These are phyloP conservation scores for Ustilago xerochloae DNA, from an alignment of 1,284 basidiomycete genomes.

Conservation along the genomic window DNA sequence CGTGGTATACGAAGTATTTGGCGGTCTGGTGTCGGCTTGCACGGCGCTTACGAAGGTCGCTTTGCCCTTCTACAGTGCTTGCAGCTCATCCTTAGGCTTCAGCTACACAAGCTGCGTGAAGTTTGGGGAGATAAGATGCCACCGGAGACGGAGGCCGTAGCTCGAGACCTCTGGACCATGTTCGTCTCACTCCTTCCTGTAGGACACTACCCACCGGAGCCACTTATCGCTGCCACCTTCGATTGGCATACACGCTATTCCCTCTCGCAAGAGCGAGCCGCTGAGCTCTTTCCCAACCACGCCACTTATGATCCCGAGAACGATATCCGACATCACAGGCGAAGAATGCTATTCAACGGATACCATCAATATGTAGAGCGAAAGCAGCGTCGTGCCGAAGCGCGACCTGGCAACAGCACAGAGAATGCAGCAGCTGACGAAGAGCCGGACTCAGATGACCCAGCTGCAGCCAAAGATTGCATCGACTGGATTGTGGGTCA, in stretches of 20 bases:
- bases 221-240: slow-evolving; percentile 47
- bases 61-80: slow-evolving; percentile 53
- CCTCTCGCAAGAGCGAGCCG: slow-evolving; percentile 29
- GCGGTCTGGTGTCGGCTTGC: slow-evolving; percentile 36
- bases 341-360: slow-evolving; percentile 34
- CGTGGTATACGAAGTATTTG: slow-evolving; percentile 32
- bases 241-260: slow-evolving; percentile 47
- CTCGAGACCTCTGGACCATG: slow-evolving; percentile 61
- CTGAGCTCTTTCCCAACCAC: slow-evolving; percentile 36
- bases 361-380: slow-evolving; percentile 26
- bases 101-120: slow-evolving; percentile 45
- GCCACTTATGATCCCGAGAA: slow-evolving; percentile 32
- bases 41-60: slow-evolving; percentile 36
- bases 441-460: slow-evolving; percentile 24
- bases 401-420: neutral
- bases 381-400: neutral
- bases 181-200: slow-evolving; percentile 44
- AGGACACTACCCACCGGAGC: slow-evolving; percentile 44
- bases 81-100: slow-evolving; percentile 56
- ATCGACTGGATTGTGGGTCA: slow-evolving; percentile 44
- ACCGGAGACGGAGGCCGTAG: slow-evolving; percentile 47
- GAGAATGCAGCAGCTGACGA: slow-evolving; percentile 10
- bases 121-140: slow-evolving; percentile 47
- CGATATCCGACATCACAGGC: slow-evolving; percentile 37
- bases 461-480: slow-evolving; percentile 24